phyloP scores from a whole-genome alignment of 257 asterid species.

The Gentiana dahurica region DNA sequence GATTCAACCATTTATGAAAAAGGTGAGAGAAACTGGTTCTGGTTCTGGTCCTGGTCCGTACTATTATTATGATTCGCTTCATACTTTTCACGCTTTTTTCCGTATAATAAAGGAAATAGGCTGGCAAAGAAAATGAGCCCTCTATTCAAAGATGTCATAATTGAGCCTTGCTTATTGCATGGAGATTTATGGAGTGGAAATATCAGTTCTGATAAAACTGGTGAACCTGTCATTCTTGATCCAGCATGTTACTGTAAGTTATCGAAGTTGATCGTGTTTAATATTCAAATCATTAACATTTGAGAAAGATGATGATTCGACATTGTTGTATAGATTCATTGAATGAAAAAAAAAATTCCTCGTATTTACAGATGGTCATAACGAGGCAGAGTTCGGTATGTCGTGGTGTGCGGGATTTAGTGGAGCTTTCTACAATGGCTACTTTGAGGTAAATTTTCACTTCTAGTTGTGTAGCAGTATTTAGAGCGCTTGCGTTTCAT shows the following conservation, averaged over 20 bases:
- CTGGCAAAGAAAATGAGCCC: slow-evolving; percentile 74
- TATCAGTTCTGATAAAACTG: slow-evolving; percentile 64
- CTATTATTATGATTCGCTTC: not conserved
- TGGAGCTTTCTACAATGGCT: slow-evolving; percentile 68
- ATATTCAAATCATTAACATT: not conserved
- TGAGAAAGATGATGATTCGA: not conserved
- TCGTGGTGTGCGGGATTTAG: slow-evolving; percentile 98
- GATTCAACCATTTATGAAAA: slow-evolving; percentile 75
- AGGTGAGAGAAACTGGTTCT: slow-evolving; percentile 28
- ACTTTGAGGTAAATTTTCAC: slow-evolving; percentile 54
- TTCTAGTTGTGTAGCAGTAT: not conserved
- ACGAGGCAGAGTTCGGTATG: slow-evolving; percentile 96
- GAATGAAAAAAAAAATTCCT: not conserved
- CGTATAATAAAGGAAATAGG: slow-evolving; percentile 46
- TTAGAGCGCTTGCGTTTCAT: not conserved
- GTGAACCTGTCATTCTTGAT: slow-evolving; percentile 92
- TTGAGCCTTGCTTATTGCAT: slow-evolving; percentile 87
- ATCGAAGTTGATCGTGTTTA: not conserved
- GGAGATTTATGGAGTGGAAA: slow-evolving; percentile 99
- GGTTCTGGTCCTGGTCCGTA: not conserved
- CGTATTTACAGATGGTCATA: slow-evolving; percentile 60
- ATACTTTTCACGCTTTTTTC: not conserved
- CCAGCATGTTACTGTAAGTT: slow-evolving; percentile 94
- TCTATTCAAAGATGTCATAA: slow-evolving; percentile 49
- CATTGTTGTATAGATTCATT: not conserved